phyloP scores from a whole-genome alignment of 345 rosid species.

The Conringia planisiliqua region DNA sequence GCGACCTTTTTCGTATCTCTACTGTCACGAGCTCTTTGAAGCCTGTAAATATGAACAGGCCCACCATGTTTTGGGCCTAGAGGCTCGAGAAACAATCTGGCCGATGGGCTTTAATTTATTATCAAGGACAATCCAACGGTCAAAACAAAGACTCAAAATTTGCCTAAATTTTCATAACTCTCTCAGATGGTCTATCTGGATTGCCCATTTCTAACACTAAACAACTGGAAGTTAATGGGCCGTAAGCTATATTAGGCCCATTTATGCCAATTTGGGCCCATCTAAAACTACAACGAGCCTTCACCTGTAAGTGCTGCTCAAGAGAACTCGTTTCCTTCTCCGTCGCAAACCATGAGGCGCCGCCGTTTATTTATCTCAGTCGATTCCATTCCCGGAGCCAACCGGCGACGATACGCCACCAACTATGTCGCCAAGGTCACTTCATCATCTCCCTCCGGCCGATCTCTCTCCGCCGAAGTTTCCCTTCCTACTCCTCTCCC shows the following conservation, averaged over 20 bases:
- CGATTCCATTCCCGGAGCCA: not conserved
- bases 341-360: conserved; percentile 25
- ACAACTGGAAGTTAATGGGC: not conserved
- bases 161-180: too few relatives aligned
- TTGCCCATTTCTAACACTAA: too few relatives aligned
- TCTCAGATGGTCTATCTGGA: too few relatives aligned
- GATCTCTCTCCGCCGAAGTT: conserved; percentile 75
- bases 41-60: too few relatives aligned
- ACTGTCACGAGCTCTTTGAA: too few relatives aligned
- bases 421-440: conserved; percentile 73
- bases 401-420: conserved; percentile 57
- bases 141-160: too few relatives aligned
- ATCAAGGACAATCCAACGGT: too few relatives aligned
- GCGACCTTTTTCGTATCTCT: too few relatives aligned
- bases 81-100: too few relatives aligned
- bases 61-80: too few relatives aligned
- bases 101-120: too few relatives aligned
- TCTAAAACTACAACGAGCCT: not conserved
- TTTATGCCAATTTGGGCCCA: not conserved
- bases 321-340: not conserved
- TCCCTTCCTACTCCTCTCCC: conserved; percentile 50
- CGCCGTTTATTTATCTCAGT: conserved; percentile 14
- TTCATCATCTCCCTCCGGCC: conserved; percentile 72
- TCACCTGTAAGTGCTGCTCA: not conserved
- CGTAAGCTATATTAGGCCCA: not conserved